Base-by-base conservation (phyloP, 345 rosid species). In the Odontarrhena argentea region DNA sequence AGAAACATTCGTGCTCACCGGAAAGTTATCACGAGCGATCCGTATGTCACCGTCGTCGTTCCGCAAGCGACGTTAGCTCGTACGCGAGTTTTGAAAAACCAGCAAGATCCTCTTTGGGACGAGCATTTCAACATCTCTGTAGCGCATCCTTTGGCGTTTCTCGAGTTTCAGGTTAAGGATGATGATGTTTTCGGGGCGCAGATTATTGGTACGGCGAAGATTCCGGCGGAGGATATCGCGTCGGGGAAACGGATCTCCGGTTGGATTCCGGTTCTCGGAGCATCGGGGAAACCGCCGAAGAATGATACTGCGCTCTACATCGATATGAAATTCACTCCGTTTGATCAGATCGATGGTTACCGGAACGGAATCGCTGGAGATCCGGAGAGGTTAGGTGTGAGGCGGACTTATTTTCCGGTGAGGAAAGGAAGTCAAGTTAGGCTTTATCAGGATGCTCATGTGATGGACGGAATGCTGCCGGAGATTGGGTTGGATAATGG, bases 381-480 rank as follows among this genome's bases (percentile, higher is more conserved):
- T 55, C 91, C 90, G 10, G 82, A 74, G 10, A 82, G 76, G 12
- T 32, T 2, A 47, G 99, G 97, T 9, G 96, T 87, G 4, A 74
- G 76, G 42, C 30, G 72, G 60, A 77, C 97, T 43, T 94, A 94
- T 55, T 94, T 94, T 62, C 99, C 97, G 2, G 40, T 91, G 63
- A 63, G 99, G 73, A 88, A 81, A 51, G 99, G 96, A 28, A 46
- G 84, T 46, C 74, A 60, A 34, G 64, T 94, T 60, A 88, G 68
- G 13, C 80, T 89, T 72, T 94, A 94, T 69, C 97, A 94, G 40
- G 99, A 94, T 34, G 99, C 99, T 72, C 99, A 94, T 47, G 87
- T 75, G 49, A 79, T 68, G 15, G 80, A 81, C 41, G 74, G 75
- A 4, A 10, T 55, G 58, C 73, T 79, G 72, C 89, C 87, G 2